Evolutionary conservation across 106 monocot genomes (phyloP).

Genomic region (Cymbidium sinense): DNA sequence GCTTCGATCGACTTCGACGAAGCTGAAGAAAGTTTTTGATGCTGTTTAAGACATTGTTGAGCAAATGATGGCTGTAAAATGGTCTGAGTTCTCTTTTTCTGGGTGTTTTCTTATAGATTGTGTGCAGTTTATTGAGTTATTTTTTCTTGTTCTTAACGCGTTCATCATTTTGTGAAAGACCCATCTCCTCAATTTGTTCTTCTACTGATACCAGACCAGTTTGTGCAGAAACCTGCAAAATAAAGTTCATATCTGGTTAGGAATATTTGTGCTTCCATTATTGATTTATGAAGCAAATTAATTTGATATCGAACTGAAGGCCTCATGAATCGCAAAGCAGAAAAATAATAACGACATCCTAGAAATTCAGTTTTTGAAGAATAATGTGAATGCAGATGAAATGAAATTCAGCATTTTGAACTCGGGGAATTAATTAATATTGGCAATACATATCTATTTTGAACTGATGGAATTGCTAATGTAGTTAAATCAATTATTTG

Average conservation of each 20-base stretch:
- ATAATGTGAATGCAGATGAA: neutral
- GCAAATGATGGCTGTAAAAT: neutral
- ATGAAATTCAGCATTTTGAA: neutral
- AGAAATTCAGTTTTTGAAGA: neutral
- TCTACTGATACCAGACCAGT: slow-evolving; percentile 10
- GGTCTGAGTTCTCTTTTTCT: neutral
- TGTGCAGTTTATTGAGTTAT: neutral
- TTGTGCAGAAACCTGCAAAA: slow-evolving; percentile 5
- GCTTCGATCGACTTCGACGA: neutral
- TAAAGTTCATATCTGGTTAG: neutral
- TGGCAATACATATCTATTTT: too few relatives aligned
- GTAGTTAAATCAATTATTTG: neutral
- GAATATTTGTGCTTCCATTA: neutral
- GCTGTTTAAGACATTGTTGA: too few relatives aligned
- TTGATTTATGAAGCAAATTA: neutral
- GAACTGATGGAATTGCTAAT: neutral
- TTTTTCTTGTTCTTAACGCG: neutral
- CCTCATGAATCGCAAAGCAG: neutral
- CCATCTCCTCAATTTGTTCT: slow-evolving; percentile 10
- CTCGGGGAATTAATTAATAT: too few relatives aligned
- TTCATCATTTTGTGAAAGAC: neutral
- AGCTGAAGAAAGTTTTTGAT: neutral
- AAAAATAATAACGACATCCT: neutral
- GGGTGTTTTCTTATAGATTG: neutral
- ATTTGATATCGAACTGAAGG: neutral